Conservation (phyloP, 148 eudicot genomes). For the Rhododendron molle region DNA sequence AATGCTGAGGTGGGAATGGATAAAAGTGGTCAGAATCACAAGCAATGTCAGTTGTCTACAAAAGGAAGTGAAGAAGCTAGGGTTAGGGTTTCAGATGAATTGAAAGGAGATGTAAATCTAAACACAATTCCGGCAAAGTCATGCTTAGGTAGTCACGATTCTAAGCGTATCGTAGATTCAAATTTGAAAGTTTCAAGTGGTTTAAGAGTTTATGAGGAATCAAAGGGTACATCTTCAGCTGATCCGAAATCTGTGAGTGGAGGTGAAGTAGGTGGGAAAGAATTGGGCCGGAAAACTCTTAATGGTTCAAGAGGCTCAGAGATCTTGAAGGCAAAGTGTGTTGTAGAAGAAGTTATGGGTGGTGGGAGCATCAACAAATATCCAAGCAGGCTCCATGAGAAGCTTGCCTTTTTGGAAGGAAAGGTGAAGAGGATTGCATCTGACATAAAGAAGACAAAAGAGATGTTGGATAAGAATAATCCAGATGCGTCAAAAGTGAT, state of each 20-base stretch:
- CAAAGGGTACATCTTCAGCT: slow-evolving; percentile 12
- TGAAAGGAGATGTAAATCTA: slow-evolving; percentile 19
- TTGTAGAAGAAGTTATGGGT: slow-evolving; percentile 24
- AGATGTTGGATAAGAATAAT: slow-evolving; percentile 78
- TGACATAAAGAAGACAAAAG: slow-evolving; percentile 89
- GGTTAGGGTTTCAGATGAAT: slow-evolving; percentile 10
- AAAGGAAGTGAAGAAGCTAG: not conserved
- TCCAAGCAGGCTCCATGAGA: slow-evolving; percentile 75
- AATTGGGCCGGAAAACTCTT: slow-evolving; percentile 12
- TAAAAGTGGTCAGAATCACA: slow-evolving; percentile 18
- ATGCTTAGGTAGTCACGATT: not conserved
- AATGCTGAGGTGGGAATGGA: slow-evolving; percentile 8
- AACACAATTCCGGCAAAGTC: not conserved
- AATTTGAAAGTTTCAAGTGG: not conserved
- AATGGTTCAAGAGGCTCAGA: slow-evolving; percentile 16
- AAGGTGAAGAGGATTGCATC: slow-evolving; percentile 88
- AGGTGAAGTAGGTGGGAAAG: slow-evolving; percentile 16
- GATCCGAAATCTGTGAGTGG: slow-evolving; percentile 1
- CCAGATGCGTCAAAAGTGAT: slow-evolving; percentile 72
- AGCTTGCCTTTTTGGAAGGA: slow-evolving; percentile 85
- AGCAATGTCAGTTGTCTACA: not conserved
- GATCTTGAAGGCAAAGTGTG: slow-evolving; percentile 29
- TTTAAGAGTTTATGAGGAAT: slow-evolving; percentile 1
- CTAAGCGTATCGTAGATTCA: not conserved
- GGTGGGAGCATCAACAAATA: slow-evolving; percentile 35